phyloP scores from a whole-genome alignment of 2,329 filamentous ascomycete species.

The Trichothecium sympodiale region DNA sequence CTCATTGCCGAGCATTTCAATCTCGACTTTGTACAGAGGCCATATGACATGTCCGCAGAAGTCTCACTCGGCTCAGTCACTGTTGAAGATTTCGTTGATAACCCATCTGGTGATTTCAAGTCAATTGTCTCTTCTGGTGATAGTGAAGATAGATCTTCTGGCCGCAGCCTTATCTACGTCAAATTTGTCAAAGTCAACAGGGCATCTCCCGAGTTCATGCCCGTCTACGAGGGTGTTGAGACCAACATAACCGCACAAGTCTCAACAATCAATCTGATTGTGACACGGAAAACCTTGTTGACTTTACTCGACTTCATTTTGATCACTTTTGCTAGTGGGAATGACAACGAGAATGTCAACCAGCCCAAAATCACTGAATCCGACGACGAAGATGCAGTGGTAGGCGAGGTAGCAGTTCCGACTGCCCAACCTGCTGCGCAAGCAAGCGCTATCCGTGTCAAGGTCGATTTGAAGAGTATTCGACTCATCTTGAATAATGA shows the following conservation, averaged over 20 bases:
- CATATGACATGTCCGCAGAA: constrained; percentile 88
- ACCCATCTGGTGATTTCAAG: constrained; percentile 82
- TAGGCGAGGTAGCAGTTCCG: too few species aligned
- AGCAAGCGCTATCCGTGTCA: constrained; percentile 77
- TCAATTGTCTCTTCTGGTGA: constrained; percentile 87
- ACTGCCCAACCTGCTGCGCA: constrained; percentile 16
- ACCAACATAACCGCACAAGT: constrained; percentile 86
- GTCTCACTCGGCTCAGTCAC: constrained; percentile 78
- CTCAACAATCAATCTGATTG: constrained; percentile 91
- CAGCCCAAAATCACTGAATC: constrained; percentile 23
- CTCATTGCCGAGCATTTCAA: constrained; percentile 82
- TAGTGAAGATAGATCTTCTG: constrained; percentile 59
- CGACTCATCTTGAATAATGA: constrained; percentile 94
- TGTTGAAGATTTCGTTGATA: constrained; percentile 90
- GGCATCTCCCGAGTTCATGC: constrained; percentile 85
- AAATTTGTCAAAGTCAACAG: constrained; percentile 86
- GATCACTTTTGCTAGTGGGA: constrained; percentile 68
- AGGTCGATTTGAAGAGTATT: constrained; percentile 87
- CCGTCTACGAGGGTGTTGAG: constrained; percentile 83
- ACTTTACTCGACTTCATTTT: constrained; percentile 92
- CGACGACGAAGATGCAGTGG: constrained; percentile 21
- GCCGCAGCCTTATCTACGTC: constrained; percentile 74
- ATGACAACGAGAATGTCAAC: constrained; percentile 27
- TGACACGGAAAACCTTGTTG: constrained; percentile 84
- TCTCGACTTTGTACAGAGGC: constrained; percentile 76